These are phyloP conservation scores for Colletotrichum tamarilloi DNA, from an alignment of 2,329 filamentous ascomycete species.

Conservation along the genomic window DNA sequence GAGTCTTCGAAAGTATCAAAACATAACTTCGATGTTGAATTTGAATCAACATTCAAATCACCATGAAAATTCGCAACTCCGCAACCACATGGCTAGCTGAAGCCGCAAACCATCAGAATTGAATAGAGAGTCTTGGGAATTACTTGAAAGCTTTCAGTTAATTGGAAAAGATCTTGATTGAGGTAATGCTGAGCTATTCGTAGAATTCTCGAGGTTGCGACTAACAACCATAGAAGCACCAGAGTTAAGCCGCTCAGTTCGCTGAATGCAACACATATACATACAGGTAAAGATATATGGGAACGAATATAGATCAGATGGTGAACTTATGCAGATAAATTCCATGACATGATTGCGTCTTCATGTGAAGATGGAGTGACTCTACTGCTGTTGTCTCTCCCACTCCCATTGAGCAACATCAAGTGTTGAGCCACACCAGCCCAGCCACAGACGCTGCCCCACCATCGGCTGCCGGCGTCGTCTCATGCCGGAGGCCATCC, in stretches of 20 bases:
- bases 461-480: constrained; percentile 24
- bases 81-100: background rate
- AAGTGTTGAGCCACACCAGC: background rate
- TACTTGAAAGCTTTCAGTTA: background rate
- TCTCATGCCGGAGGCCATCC: background rate
- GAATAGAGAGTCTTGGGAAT: background rate
- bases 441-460: background rate
- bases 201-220: background rate
- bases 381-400: background rate
- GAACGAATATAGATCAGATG: too few relatives aligned
- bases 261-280: background rate
- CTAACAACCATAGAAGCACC: background rate
- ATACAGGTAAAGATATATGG: background rate
- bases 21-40: background rate
- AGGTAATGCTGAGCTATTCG: background rate
- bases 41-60: background rate
- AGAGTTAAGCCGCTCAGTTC: background rate
- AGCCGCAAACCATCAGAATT: rapidly evolving
- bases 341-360: background rate
- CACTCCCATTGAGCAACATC: background rate
- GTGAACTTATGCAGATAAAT: background rate
- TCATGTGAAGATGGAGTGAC: background rate
- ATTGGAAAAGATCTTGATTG: background rate
- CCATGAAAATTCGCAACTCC: background rate
- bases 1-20: background rate